Base-by-base conservation (phyloP, 768 basidiomycete species). In the Boletus reticuloceps region DNA sequence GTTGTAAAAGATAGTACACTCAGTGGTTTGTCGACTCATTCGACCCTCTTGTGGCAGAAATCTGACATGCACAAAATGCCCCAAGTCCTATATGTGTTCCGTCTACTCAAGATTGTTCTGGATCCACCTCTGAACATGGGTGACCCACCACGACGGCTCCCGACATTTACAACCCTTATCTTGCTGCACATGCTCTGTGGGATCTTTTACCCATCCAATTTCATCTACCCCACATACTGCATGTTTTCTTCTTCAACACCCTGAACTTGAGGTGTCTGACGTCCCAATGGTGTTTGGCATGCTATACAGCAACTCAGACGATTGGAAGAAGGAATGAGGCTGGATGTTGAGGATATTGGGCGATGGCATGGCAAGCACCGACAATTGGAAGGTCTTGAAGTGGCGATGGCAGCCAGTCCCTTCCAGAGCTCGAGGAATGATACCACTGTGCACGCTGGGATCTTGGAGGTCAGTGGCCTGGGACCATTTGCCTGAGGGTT, bases 271-370 rank as follows among this genome's bases (percentile, higher is more conserved):
- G 63, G 73, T 75, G 1, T 75, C 74, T 1, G 95, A 98, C 64
- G 91, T 98, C 0, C 96, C 96, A 0, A 85, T 98, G 85, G 72
- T 99, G 5, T 98, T 91, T 64, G 77, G 77, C 12, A 87, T 96
- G 84, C 76, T 98, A 4, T 97, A 93, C 67, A 91, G 89, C 61
- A 79, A 78, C 20, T 73, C 77, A 4, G 87, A 90, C 39, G 86
- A 87, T 14, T 94, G 91, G 88, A 88, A 84, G 72, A 88, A 85
- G 69, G 93, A 96, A 64, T 77, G 92, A n/a, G 79, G 78, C 2
- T 98, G 94, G 94, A 94, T 96, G 29, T 73, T 96, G 32, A 79
- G 82, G 40, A 91, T 93, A 69, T 71, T 97, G 38, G 78, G 86
- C 0, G 92, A 96, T 56, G 91, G 91, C 0, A 86, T 92, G 82